Percentiles rank a stretch among this genome's conserved stretches.
These are phyloP conservation scores for Euphorbia peplus DNA, from an alignment of 345 rosid genomes.

Conservation along the genomic window DNA sequence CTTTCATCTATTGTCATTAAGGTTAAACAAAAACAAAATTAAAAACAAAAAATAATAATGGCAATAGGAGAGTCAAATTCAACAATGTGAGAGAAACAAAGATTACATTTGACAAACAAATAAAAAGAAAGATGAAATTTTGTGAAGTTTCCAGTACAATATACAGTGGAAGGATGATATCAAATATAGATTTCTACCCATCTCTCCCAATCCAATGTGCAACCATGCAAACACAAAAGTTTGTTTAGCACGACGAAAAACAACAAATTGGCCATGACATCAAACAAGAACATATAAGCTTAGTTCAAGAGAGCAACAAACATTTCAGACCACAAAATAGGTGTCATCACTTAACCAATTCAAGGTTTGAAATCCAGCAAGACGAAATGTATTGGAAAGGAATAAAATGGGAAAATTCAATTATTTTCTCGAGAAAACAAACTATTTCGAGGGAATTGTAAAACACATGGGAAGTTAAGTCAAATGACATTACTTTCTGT, in stretches of 20 bases:
- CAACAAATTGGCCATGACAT: not conserved
- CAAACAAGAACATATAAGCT: not conserved
- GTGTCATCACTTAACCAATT: not conserved
- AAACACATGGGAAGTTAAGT: not conserved
- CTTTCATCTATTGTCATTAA: constrained; percentile 45
- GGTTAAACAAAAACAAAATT: not conserved
- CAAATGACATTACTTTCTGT: too few species aligned
- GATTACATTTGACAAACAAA: not conserved
- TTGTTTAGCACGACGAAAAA: not conserved
- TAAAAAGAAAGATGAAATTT: not conserved
- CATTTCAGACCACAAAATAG: not conserved
- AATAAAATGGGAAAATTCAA: too few species aligned
- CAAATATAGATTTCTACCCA: not conserved
- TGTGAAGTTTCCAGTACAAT: not conserved
- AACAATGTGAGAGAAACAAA: not conserved
- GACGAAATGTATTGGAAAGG: not conserved
- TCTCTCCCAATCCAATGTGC: not conserved
- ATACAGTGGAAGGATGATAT: not conserved
- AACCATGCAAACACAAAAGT: not conserved
- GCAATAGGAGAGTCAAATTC: not conserved
- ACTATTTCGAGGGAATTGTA: not conserved
- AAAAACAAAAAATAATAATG: not conserved
- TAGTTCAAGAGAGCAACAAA: not conserved
- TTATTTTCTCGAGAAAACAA: too few species aligned
- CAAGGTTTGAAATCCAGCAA: not conserved